phyloP scores from a whole-genome alignment of 78 protist genomes.

The slime mould (Dictyostelium discoideum) region DNA sequence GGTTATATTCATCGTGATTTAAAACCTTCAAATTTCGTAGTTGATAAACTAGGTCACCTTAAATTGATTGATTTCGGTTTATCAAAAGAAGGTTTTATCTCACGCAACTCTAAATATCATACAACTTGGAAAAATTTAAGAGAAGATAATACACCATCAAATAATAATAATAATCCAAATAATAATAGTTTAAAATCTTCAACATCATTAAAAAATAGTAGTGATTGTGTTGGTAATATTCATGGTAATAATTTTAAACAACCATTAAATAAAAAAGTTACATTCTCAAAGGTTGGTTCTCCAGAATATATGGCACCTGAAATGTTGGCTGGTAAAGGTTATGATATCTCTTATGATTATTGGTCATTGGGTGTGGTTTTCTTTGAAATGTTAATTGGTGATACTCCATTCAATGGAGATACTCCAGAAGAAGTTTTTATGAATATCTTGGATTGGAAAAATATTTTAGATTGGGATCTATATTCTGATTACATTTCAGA shows the following conservation, averaged over 20 bases:
- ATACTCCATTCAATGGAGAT: conserved; percentile 90
- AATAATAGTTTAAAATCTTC: background rate
- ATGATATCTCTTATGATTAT: conserved; percentile 91
- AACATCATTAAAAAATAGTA: background rate
- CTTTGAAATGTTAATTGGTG: conserved; percentile 88
- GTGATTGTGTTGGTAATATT: background rate
- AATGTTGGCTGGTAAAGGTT: conserved; percentile 87
- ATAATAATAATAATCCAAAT: background rate
- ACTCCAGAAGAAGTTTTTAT: conserved; percentile 85
- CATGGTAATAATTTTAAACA: background rate
- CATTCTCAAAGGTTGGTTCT: conserved; percentile 85
- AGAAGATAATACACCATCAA: background rate
- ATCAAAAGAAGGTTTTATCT: conserved; percentile 86
- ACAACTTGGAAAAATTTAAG: conserved; percentile 42
- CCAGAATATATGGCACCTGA: conserved; percentile 96
- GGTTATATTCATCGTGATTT: conserved; percentile 93
- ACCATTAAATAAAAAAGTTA: background rate
- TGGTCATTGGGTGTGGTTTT: conserved; percentile 92
- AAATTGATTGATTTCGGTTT: conserved; percentile 96
- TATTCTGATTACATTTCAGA: background rate
- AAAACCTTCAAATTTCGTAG: conserved; percentile 95
- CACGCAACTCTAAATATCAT: conserved; percentile 48
- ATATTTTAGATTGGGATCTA: conserved; percentile 27
- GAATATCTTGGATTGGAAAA: conserved; percentile 82
- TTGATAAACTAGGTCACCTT: conserved; percentile 90